phyloP scores from a whole-genome alignment of 78 protist genomes.

The Carpediemonas membranifera region DNA sequence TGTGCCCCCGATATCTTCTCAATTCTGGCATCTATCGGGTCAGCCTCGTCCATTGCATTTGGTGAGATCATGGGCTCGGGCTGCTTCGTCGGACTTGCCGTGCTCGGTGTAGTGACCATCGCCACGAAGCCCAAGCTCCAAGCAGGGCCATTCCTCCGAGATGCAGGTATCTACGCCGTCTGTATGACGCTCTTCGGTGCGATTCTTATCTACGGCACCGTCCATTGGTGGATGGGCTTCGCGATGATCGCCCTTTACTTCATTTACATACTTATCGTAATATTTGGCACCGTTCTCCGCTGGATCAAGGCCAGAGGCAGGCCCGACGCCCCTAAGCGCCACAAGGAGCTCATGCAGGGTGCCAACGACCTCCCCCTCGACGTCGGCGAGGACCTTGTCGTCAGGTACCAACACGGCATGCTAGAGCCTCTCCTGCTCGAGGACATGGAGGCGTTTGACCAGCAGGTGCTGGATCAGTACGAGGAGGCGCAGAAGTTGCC shows the following conservation, averaged over 20 bases:
- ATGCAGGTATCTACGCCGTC: constrained; percentile 3
- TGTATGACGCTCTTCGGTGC: not conserved
- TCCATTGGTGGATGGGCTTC: not conserved
- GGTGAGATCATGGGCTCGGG: constrained; percentile 28
- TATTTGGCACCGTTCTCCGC: too few species aligned
- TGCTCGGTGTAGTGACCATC: constrained; percentile 4
- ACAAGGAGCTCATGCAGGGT: not conserved
- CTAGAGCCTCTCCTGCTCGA: too few species aligned
- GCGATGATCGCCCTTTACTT: not conserved
- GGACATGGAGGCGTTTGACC: too few species aligned
- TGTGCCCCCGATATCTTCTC: constrained; percentile 37
- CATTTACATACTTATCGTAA: constrained; percentile 20
- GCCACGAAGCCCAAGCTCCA: not conserved
- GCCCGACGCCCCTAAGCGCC: not conserved
- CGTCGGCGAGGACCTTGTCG: too few species aligned
- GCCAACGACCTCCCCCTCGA: too few species aligned
- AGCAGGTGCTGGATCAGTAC: too few species aligned
- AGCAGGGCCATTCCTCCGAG: constrained; percentile 30
- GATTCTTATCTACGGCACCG: not conserved
- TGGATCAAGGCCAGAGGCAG: not conserved
- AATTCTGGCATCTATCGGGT: constrained; percentile 4
- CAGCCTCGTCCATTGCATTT: constrained; percentile 14
- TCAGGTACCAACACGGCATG: too few species aligned
- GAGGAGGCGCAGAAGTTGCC: too few species aligned
- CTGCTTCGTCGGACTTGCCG: constrained; percentile 10